Evolutionary conservation across 169 alveolate species (phyloP).

Genomic region (Plasmodium fragile): DNA sequence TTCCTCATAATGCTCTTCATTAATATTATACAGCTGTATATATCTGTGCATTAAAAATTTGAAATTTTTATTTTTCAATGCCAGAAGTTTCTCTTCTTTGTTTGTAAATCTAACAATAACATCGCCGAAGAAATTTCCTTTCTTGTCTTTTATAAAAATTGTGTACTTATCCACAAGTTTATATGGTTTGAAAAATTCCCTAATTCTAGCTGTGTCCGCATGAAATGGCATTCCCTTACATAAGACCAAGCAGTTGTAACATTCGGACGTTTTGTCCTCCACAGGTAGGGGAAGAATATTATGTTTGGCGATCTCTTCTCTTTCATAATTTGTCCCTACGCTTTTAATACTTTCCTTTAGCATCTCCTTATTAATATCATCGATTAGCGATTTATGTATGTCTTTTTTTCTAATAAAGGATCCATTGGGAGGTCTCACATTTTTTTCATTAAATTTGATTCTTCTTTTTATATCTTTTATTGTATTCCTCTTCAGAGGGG

Average conservation of each 20-base stretch:
- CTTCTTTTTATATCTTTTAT: slow-evolving; percentile 48
- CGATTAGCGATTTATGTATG: slow-evolving; percentile 61
- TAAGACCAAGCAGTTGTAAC: slow-evolving; percentile 53
- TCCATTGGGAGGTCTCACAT: background rate
- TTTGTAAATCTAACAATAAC: slow-evolving; percentile 67
- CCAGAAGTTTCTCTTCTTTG: slow-evolving; percentile 46
- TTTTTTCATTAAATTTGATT: slow-evolving; percentile 22
- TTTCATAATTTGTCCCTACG: slow-evolving; percentile 11
- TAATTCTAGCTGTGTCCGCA: slow-evolving; percentile 27
- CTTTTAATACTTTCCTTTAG: slow-evolving; percentile 22
- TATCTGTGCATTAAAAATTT: slow-evolving; percentile 69
- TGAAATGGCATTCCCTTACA: slow-evolving; percentile 75
- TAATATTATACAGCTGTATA: slow-evolving; percentile 57
- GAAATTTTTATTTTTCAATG: slow-evolving; percentile 71
- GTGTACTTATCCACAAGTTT: slow-evolving; percentile 58
- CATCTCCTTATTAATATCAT: slow-evolving; percentile 49
- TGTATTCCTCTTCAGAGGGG: slow-evolving; percentile 38
- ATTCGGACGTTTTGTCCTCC: background rate
- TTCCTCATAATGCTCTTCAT: slow-evolving; percentile 77
- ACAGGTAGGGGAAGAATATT: slow-evolving; percentile 57
- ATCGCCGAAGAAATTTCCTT: slow-evolving; percentile 75
- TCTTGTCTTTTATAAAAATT: slow-evolving; percentile 69
- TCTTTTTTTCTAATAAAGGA: slow-evolving; percentile 15
- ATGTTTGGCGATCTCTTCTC: background rate
- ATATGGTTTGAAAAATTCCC: slow-evolving; percentile 54